These are phyloP conservation scores for Saturnispora bothae DNA, from an alignment of 805 yeast species.

Conservation along the genomic window DNA sequence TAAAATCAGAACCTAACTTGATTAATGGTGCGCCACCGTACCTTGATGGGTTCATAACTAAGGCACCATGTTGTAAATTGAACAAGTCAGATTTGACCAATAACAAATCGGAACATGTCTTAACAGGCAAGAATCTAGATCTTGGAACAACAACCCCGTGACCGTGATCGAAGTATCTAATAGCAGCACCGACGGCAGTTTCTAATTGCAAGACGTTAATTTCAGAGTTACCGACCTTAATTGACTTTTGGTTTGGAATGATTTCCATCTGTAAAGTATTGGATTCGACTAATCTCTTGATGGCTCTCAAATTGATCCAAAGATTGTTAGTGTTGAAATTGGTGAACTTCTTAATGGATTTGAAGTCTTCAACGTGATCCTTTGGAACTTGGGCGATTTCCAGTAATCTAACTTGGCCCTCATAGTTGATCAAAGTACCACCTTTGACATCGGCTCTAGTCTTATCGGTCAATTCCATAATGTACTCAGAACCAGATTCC, in stretches of 20 bases:
- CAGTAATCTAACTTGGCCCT: conserved; percentile 85
- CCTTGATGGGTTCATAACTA: conserved; percentile 72
- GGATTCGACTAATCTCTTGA: conserved; percentile 81
- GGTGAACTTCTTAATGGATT: conserved; percentile 94
- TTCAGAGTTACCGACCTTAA: conserved; percentile 67
- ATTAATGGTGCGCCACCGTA: conserved; percentile 90
- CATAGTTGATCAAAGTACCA: conserved; percentile 94
- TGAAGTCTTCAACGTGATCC: conserved; percentile 96
- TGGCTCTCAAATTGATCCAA: conserved; percentile 93
- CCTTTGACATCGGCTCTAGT: conserved; percentile 99
- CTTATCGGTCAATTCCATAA: conserved; percentile 97
- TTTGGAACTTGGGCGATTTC: conserved; percentile 98
- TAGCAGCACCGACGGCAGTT: conserved; percentile 99
- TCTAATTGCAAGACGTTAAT: conserved; percentile 87
- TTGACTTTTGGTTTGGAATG: conserved; percentile 86
- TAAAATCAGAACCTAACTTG: conserved; percentile 93
- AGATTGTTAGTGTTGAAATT: conserved; percentile 96
- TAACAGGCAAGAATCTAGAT: conserved; percentile 94
- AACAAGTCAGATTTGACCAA: conserved; percentile 93
- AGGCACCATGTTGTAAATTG: conserved; percentile 82
- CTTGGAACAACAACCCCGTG: conserved; percentile 99
- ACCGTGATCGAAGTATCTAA: conserved; percentile 87
- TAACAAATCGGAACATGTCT: conserved; percentile 90
- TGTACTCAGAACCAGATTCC: conserved; percentile 83
- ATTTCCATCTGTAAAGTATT: conserved; percentile 83